Conservation (phyloP, 495 filamentous ascomycete genomes). For the Schizothecium vesticola region DNA sequence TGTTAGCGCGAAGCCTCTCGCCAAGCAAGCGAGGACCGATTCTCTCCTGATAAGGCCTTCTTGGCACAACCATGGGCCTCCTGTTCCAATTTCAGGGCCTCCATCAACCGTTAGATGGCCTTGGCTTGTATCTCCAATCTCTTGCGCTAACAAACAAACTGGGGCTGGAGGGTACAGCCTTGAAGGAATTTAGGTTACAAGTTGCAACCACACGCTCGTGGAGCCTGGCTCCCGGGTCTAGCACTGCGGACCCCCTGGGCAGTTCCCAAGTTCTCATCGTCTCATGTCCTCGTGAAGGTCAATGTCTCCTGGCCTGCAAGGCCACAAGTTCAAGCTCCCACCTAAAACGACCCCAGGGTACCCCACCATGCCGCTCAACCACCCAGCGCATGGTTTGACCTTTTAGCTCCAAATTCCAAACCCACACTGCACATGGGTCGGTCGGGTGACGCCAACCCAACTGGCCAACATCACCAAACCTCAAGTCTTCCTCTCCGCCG, state of each 20-base stretch:
- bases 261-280: not conserved
- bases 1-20: no score
- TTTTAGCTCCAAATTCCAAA: slow-evolving; percentile 1
- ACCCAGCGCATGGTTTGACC: slow-evolving; percentile 8
- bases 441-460: slow-evolving; percentile 7
- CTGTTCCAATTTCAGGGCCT: no score
- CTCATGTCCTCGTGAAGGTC: not conserved
- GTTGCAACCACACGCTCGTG: not conserved
- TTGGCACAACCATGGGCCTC: no score
- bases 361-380: slow-evolving; percentile 9
- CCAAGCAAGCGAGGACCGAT: no score
- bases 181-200: not conserved
- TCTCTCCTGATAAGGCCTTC: no score
- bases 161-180: no score
- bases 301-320: not conserved
- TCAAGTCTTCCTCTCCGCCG: not conserved
- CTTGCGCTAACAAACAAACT: no score
- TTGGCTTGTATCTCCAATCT: no score
- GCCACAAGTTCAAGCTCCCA: not conserved
- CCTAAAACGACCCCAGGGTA: not conserved
- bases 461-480: slow-evolving; percentile 14
- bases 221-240: not conserved
- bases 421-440: slow-evolving; percentile 3
- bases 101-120: no score
- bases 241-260: no score